Conservation (phyloP, 2,329 filamentous ascomycete species). For the Zymoseptoria tritici region DNA sequence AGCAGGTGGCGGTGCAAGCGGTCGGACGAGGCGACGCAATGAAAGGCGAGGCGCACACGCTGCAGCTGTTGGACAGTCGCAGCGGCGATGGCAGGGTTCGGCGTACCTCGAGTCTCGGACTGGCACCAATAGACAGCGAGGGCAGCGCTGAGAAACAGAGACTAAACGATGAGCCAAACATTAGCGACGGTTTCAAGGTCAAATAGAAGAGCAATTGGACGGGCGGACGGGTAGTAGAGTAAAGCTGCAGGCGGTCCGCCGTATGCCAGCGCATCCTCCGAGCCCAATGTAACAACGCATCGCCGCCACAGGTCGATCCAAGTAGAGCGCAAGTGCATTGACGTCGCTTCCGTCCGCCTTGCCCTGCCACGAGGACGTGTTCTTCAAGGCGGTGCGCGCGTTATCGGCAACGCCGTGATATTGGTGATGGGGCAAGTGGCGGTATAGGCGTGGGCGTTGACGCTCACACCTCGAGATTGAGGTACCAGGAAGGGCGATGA, state of each 20-base stretch:
- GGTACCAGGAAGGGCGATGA: background rate
- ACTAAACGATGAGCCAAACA: slow-evolving; percentile 19
- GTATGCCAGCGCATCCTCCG: slow-evolving; percentile 20
- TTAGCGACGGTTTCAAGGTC: slow-evolving; percentile 21
- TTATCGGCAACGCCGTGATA: background rate
- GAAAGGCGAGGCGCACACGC: slow-evolving; percentile 8
- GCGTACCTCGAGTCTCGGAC: slow-evolving; percentile 11
- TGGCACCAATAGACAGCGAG: slow-evolving; percentile 12
- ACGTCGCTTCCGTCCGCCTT: slow-evolving; percentile 9
- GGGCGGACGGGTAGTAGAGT: slow-evolving; percentile 15
- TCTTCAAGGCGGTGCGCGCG: slow-evolving; percentile 4
- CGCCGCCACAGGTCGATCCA: background rate
- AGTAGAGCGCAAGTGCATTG: slow-evolving; percentile 1
- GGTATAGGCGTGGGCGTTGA: background rate
- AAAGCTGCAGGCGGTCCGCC: slow-evolving; percentile 18
- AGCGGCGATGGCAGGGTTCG: slow-evolving; percentile 2
- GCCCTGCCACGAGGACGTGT: slow-evolving; percentile 15
- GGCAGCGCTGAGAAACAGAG: slow-evolving; percentile 13
- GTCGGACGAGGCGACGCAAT: slow-evolving; percentile 2
- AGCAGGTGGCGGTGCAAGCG: slow-evolving; percentile 11
- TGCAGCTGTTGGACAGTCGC: background rate
- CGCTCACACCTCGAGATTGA: background rate
- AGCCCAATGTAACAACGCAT: slow-evolving; percentile 22
- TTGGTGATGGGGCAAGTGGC: background rate
- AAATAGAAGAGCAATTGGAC: slow-evolving; percentile 21